These are phyloP conservation scores for Penicillium sp. DNA, from an alignment of 2,329 filamentous ascomycete genomes.

Conservation along the genomic window DNA sequence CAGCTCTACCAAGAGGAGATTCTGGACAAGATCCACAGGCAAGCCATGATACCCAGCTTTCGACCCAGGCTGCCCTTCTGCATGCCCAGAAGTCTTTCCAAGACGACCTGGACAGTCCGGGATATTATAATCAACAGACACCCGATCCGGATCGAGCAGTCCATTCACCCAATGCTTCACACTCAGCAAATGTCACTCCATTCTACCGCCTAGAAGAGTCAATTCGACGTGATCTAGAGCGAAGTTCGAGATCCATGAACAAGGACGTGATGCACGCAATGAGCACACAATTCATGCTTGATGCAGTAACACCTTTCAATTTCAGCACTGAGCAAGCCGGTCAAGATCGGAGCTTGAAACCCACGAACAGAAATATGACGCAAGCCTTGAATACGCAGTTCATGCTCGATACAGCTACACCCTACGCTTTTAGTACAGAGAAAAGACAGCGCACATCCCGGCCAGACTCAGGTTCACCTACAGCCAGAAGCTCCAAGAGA, in stretches of 20 bases:
- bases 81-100: conserved; percentile 42
- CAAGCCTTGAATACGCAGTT: conserved; percentile 40
- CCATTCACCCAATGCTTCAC: conserved; percentile 12
- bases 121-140: conserved; percentile 10
- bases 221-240: conserved; percentile 2
- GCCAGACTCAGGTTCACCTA: conserved; percentile 1
- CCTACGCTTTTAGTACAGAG: conserved; percentile 38
- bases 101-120: conserved; percentile 36
- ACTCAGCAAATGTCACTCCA: conserved; percentile 30
- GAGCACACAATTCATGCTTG: conserved; percentile 43
- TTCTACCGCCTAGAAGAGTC: conserved; percentile 26
- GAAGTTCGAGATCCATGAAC: conserved; percentile 2
- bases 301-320: conserved; percentile 41
- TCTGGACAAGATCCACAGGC: conserved; percentile 20
- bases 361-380: conserved; percentile 13
- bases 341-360: conserved; percentile 1
- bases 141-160: conserved; percentile 14
- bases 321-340: conserved; percentile 28
- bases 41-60: conserved; percentile 35
- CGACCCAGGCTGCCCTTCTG: conserved; percentile 41
- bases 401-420: conserved; percentile 42
- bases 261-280: conserved; percentile 26
- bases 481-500: not conserved
- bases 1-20: conserved; percentile 30
- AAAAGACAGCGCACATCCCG: conserved; percentile 19